Percentiles rank a stretch among this genome's conserved stretches.
Evolutionary conservation across 1,284 basidiomycete species (phyloP).

Genomic region (Apiotrichum montevideense): DNA sequence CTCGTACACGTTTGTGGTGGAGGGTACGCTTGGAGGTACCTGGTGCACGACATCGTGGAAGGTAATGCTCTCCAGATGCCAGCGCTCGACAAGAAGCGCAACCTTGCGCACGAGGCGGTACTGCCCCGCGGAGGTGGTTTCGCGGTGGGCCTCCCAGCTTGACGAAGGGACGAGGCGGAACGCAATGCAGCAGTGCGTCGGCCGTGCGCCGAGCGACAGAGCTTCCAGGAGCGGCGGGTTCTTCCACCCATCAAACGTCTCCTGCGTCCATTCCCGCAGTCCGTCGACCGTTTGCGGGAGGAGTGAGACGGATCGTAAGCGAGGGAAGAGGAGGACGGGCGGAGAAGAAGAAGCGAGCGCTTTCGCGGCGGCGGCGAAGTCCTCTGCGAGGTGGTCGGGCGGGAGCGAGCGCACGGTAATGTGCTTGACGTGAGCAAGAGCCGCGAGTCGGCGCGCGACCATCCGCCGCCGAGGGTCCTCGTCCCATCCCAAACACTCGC

Average conservation of each 20-base stretch:
- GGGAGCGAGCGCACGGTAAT: constrained; percentile 2
- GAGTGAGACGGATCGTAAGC: constrained; percentile 16
- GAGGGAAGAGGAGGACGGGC: constrained; percentile 13
- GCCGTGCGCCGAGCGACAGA: constrained; percentile 10
- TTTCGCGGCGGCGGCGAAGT: background rate
- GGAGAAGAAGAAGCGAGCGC: background rate
- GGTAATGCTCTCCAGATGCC: constrained; percentile 6
- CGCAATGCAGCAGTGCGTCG: constrained; percentile 18
- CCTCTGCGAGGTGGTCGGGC: background rate
- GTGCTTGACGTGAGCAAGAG: background rate
- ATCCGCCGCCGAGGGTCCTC: background rate
- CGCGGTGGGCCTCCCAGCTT: constrained; percentile 26
- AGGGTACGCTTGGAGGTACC: constrained; percentile 22
- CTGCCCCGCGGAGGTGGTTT: constrained; percentile 16
- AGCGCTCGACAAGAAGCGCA: constrained; percentile 12
- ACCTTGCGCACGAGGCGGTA: constrained; percentile 24
- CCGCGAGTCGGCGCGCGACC: background rate
- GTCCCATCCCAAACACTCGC: background rate
- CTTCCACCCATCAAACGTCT: constrained; percentile 14
- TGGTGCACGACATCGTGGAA: constrained; percentile 33
- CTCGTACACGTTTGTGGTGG: constrained; percentile 26
- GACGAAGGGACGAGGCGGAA: constrained; percentile 21
- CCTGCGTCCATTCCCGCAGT: constrained; percentile 23
- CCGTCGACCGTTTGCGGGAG: constrained; percentile 21
- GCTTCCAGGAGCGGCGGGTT: constrained; percentile 24